A percentile compares a stretch with the other conserved stretches of the same genome.
Evolutionary conservation across 768 basidiomycete genomes (phyloP).

Genomic region (Lactarius vividus): DNA sequence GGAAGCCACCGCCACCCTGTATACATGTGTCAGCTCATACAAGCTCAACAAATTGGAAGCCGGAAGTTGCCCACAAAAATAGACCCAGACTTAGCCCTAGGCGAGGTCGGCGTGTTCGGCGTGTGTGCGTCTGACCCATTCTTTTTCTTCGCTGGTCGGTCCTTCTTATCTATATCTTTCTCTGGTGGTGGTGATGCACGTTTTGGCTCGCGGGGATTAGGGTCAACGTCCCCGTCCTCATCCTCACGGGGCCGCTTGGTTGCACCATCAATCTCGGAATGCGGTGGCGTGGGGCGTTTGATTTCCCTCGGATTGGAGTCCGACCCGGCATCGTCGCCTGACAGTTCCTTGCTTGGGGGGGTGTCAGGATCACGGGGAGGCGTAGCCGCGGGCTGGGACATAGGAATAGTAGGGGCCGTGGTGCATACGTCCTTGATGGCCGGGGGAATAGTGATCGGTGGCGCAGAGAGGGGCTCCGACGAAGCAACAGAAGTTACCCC

Average conservation of each 20-base stretch:
- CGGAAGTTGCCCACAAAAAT: conserved; percentile 18
- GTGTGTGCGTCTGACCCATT: conserved; percentile 16
- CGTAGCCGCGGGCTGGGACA: neutral
- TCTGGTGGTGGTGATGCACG: conserved; percentile 59
- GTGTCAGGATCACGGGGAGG: conserved; percentile 1
- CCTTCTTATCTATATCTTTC: conserved; percentile 20
- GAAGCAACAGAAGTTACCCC: neutral
- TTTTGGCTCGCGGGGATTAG: conserved; percentile 44
- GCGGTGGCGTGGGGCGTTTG: conserved; percentile 63
- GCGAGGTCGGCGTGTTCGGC: conserved; percentile 12
- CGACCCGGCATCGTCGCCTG: conserved; percentile 58
- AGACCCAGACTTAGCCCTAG: conserved; percentile 22
- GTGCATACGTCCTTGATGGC: neutral
- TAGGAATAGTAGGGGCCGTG: neutral
- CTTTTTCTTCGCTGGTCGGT: conserved; percentile 21
- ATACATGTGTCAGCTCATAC: conserved; percentile 24
- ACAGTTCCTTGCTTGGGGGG: conserved; percentile 39
- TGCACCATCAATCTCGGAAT: conserved; percentile 41
- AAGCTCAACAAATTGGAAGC: neutral
- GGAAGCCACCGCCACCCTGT: conserved; percentile 52
- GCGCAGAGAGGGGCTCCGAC: conserved; percentile 2
- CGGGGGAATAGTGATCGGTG: neutral
- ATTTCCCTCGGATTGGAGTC: conserved; percentile 54
- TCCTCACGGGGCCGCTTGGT: conserved; percentile 24
- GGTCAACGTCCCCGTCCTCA: conserved; percentile 18